Evolutionary conservation across 2,329 filamentous ascomycete species (phyloP).

Genomic region (Pseudocercospora macadamiae): DNA sequence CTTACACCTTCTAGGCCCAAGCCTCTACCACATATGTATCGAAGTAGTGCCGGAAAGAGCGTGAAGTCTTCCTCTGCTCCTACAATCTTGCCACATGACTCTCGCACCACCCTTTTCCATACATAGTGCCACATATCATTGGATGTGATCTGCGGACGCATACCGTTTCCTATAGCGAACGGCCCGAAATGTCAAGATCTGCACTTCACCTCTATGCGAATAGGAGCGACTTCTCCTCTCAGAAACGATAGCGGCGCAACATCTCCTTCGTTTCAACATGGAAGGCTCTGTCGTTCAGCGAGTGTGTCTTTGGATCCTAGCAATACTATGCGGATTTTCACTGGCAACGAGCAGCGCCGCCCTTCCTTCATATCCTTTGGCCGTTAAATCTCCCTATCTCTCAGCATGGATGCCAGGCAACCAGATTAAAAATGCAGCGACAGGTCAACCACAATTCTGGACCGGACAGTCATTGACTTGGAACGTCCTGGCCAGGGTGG

Average conservation of each 20-base stretch:
- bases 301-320: neutral
- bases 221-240: neutral
- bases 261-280: neutral
- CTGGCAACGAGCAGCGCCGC: slow-evolving; percentile 14
- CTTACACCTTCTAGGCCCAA: neutral
- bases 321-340: neutral
- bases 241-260: too few relatives aligned
- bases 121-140: too few relatives aligned
- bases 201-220: neutral
- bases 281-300: neutral
- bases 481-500: slow-evolving; percentile 40
- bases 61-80: neutral
- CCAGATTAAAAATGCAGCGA: slow-evolving; percentile 30
- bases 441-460: slow-evolving; percentile 40
- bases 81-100: neutral
- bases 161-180: neutral
- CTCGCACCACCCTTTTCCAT: too few relatives aligned
- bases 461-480: slow-evolving; percentile 38
- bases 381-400: slow-evolving; percentile 39
- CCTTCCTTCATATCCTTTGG: slow-evolving; percentile 33
- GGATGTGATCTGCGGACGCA: too few relatives aligned
- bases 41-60: neutral
- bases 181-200: neutral
- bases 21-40: neutral
- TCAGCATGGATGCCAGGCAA: slow-evolving; percentile 41